A percentile compares a stretch with the other conserved stretches of the same genome.
Evolutionary conservation across 1,139 yeast species (phyloP).

Genomic region (Scheffersomyces parashehatae): DNA sequence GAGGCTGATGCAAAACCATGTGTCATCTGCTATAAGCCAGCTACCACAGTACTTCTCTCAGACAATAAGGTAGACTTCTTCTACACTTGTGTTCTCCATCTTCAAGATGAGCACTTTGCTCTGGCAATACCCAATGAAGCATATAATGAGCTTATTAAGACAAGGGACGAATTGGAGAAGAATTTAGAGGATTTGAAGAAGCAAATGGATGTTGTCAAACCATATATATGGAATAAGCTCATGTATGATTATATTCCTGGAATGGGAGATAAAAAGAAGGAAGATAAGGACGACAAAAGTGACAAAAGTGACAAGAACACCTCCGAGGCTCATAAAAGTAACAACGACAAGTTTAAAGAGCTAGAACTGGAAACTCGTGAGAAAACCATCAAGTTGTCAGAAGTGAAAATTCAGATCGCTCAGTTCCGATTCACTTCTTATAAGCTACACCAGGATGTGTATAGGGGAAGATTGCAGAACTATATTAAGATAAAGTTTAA

Average conservation of each 20-base stretch:
- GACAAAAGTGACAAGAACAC: slow-evolving; percentile 14
- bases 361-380: slow-evolving; percentile 18
- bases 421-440: slow-evolving; percentile 45
- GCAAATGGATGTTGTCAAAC: slow-evolving; percentile 28
- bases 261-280: slow-evolving; percentile 12
- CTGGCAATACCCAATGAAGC: slow-evolving; percentile 48
- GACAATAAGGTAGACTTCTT: slow-evolving; percentile 59
- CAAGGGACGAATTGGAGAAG: slow-evolving; percentile 37
- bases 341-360: slow-evolving; percentile 21
- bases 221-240: slow-evolving; percentile 35
- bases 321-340: slow-evolving; percentile 12
- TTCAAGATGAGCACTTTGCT: slow-evolving; percentile 64
- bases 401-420: slow-evolving; percentile 12
- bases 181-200: slow-evolving; percentile 36
- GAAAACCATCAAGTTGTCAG: slow-evolving; percentile 9
- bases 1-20: slow-evolving; percentile 60
- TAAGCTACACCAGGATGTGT: slow-evolving; percentile 54
- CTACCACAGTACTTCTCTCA: slow-evolving; percentile 60
- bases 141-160: slow-evolving; percentile 43
- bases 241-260: slow-evolving; percentile 8
- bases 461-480: slow-evolving; percentile 48
- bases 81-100: slow-evolving; percentile 66
- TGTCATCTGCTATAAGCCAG: slow-evolving; percentile 65
- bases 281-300: slow-evolving; percentile 16
- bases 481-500: slow-evolving; percentile 39